Evolutionary conservation across 306 rosid species (phyloP).

Genomic region (Vigna reflexopilosa): DNA sequence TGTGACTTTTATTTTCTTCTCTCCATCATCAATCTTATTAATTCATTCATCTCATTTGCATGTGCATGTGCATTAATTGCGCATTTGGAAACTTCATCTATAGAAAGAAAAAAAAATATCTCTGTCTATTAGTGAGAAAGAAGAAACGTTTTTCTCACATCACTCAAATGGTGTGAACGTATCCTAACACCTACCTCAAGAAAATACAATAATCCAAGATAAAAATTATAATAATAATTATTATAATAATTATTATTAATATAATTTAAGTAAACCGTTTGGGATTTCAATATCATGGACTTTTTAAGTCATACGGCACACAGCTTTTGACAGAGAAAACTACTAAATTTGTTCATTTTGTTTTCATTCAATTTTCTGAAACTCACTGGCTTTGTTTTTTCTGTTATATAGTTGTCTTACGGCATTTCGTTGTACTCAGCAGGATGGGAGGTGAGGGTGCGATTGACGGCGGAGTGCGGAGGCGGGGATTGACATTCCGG

Average conservation of each 20-base stretch:
- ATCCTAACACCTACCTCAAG: too few relatives aligned
- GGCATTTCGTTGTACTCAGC: not conserved
- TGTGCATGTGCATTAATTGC: not conserved
- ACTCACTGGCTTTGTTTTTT: not conserved
- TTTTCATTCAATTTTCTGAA: not conserved
- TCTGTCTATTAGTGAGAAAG: too few relatives aligned
- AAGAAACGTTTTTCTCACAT: not conserved
- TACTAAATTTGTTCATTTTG: not conserved
- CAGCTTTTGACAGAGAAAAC: not conserved
- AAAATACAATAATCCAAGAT: too few relatives aligned
- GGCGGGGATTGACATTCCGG: conserved; percentile 57
- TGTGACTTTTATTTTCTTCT: too few relatives aligned
- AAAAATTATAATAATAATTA: too few relatives aligned
- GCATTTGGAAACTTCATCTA: not conserved
- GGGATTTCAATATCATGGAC: not conserved
- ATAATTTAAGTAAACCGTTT: not conserved
- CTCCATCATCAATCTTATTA: too few relatives aligned
- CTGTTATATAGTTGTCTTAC: not conserved
- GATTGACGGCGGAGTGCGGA: conserved; percentile 39
- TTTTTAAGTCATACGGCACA: not conserved
- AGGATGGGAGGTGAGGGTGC: conserved; percentile 46
- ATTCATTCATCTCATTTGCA: not conserved
- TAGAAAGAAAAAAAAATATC: too few relatives aligned
- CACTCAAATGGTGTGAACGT: not conserved
- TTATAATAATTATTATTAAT: not conserved